Evolutionary conservation across 2,329 filamentous ascomycete species (phyloP), one percentile per base, ranked within the genome.

Genomic region (Pseudogymnoascus sp.): DNA sequence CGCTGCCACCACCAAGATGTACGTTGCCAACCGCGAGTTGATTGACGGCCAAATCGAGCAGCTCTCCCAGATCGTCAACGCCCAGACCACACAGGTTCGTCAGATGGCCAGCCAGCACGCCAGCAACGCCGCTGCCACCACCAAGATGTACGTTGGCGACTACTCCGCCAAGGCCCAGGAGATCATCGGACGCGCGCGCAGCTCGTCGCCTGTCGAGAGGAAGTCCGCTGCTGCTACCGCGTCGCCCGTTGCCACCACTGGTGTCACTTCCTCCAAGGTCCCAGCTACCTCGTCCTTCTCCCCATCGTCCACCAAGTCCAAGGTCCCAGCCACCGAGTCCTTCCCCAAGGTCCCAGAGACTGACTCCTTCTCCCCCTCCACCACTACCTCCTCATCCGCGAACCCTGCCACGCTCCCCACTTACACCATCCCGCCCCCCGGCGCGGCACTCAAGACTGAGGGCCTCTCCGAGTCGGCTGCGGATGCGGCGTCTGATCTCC

Each of bases 141-240:
- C 85, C 70, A 88, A 88, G 80, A 81, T 86, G 73, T 87, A 88
- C 70, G 80, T 86, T 69, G 84, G 83, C 41, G 85, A 89, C 71
- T 87, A 88, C 74, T 84, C 84, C 29, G 78, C 80, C 72, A 88
- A 88, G 80, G 85, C 86, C 62, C 85, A 87, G 76, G 78, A 83
- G 68, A 77, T 87, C 72, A 79, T 88, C 68, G 79, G 81, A 63
- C 80, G 80, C 68, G 70, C 69, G 33, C 68, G 70, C 61, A 72
- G 69, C 11, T 60, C 61, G 12, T 73, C 71, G 2, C 71, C 71
- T 59, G 61, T 63, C 7, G 64, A 65, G 14, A 61, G 63, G 26
- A 69, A 68, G 59, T 19, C 39, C 3, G 16, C 8, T 5, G 8
- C 31, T 33, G 31, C 31, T 33, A 33, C 2, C 7, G 19, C 12